Evolutionary conservation across 352 stramenopile species (phyloP).

Genomic region (Pilasporangium apinafurcum): DNA sequence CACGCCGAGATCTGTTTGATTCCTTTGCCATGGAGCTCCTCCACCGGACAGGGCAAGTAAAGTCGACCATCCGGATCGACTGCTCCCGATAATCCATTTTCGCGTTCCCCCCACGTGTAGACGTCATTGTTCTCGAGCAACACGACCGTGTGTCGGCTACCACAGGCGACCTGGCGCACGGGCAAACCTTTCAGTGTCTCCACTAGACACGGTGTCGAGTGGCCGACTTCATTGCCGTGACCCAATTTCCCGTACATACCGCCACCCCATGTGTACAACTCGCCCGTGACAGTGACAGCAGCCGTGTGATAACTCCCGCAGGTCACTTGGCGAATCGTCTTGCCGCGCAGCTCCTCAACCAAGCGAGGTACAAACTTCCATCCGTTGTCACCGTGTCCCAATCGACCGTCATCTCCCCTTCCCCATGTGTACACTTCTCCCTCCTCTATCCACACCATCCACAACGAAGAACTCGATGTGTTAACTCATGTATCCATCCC

Average conservation of each 20-base stretch:
- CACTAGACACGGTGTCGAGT: constrained; percentile 91
- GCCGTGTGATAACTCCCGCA: constrained; percentile 96
- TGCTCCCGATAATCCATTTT: constrained; percentile 94
- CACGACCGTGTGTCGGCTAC: constrained; percentile 92
- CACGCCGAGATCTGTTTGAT: constrained; percentile 89
- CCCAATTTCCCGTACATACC: constrained; percentile 95
- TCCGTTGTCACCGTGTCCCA: constrained; percentile 92
- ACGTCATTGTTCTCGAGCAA: constrained; percentile 85
- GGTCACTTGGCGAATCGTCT: constrained; percentile 90
- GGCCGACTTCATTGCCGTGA: constrained; percentile 90
- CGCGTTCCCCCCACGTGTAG: constrained; percentile 94
- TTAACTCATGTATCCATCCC: neutral
- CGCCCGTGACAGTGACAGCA: constrained; percentile 90
- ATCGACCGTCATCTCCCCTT: constrained; percentile 79
- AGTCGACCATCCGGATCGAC: constrained; percentile 94
- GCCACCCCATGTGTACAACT: constrained; percentile 92
- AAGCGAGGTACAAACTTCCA: constrained; percentile 97
- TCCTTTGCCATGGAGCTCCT: constrained; percentile 80
- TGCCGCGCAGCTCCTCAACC: constrained; percentile 87
- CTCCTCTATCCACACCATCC: constrained; percentile 30
- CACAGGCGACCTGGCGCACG: constrained; percentile 92
- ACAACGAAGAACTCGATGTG: neutral
- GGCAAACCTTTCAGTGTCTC: constrained; percentile 89
- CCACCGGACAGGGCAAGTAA: constrained; percentile 89
- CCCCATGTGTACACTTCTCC: constrained; percentile 89